Base-by-base conservation (phyloP, 2,329 filamentous ascomycete species). In the Triangularia verruculosa region DNA sequence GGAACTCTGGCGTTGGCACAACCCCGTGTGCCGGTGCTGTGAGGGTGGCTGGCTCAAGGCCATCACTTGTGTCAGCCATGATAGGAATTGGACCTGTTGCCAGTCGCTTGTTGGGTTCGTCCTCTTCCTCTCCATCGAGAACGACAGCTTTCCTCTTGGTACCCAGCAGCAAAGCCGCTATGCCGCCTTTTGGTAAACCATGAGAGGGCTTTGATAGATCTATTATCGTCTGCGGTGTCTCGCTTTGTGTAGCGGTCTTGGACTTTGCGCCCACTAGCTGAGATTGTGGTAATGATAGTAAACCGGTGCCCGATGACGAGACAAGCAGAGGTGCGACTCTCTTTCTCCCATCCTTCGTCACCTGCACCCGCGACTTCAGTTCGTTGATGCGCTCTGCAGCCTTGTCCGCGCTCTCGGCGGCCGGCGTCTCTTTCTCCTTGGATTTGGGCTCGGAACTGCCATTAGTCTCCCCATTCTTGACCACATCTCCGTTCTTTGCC, bases 311-410 rank as follows among this genome's bases (percentile, higher is more conserved):
- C 8, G 93, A 94, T 0, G 92, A 93, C 0, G 94, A 96, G 6
- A 99, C 92, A 12, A 99, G 82, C 67, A 99, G 82, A 1, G 95
- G 95, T 3, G 93, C 91, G 61, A 99, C 94, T 61, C 95, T 86
- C 79, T 99, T 99, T 78, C 95, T 98, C 28, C 95, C 95, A 69
- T 99, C 94, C 74, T 97, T 98, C 0, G 92, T 96, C 65, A 97
- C 89, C 0, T 94, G 97, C 3, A 98, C 93, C 59, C 95, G 86
- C 66, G 94, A 92, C 77, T 98, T 98, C 67, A 98, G 78, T 70
- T 81, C 80, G 66, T 79, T 82, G 71, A 86, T 81, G 64, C 83
- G 78, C 64, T 85, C 80, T 1, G 80, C 83, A 3, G 79, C 74
- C 73, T 86, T 85, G 67, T 85, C 82, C 1, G 79, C 79, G 8